Evolutionary conservation across 345 rosid species (phyloP).

Genomic region (Syzygium grande): DNA sequence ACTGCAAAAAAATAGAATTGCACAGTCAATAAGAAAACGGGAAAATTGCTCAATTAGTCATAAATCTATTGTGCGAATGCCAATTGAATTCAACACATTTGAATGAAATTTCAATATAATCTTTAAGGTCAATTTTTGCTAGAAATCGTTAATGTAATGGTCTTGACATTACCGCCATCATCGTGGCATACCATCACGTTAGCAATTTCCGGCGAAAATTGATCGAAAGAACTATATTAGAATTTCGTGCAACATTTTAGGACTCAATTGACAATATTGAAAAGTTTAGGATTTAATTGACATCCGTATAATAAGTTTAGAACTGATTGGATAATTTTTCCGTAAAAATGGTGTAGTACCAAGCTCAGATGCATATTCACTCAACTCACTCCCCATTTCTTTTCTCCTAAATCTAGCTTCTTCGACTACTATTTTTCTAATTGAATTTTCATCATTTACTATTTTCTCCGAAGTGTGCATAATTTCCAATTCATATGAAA

Average conservation of each 20-base stretch:
- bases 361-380: neutral
- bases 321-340: accelerated
- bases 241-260: neutral
- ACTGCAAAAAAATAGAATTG: neutral
- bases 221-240: accelerated
- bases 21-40: neutral
- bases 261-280: neutral
- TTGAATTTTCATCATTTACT: neutral
- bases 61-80: accelerated
- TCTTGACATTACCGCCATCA: accelerated
- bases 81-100: neutral
- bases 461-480: neutral
- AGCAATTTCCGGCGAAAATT: accelerated
- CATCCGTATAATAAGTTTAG: neutral
- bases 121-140: accelerated
- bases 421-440: neutral
- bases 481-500: neutral
- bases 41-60: neutral
- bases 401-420: neutral
- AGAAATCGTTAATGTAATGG: accelerated
- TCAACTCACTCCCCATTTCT: neutral
- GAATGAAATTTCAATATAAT: neutral
- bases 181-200: neutral
- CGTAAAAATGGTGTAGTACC: neutral
- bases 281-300: too few relatives aligned